phyloP scores from a whole-genome alignment of 495 filamentous ascomycete species.

The Hypoxylon intermedium region DNA sequence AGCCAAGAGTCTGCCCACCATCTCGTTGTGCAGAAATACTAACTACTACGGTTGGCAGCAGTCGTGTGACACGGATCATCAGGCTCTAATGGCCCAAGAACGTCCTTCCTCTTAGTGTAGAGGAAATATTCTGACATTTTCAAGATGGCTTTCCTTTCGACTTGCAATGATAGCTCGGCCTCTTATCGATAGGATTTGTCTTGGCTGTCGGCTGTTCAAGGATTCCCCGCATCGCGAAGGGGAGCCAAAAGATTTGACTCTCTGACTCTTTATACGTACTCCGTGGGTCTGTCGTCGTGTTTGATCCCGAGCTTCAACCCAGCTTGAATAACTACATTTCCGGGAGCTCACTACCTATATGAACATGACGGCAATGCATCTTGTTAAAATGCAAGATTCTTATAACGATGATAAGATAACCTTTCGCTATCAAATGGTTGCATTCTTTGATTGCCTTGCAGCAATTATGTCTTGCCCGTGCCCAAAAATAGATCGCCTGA shows the following conservation, averaged over 20 bases:
- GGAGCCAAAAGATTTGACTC: too few relatives aligned
- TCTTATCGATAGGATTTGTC: background rate
- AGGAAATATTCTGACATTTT: too few relatives aligned
- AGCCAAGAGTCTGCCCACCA: slow-evolving; percentile 29
- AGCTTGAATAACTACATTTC: background rate
- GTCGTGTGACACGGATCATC: slow-evolving; percentile 29
- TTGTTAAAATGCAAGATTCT: background rate
- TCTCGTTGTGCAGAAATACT: background rate
- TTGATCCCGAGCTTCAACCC: background rate
- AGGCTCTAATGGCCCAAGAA: too few relatives aligned
- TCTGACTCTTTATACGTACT: too few relatives aligned
- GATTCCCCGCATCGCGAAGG: slow-evolving; percentile 30
- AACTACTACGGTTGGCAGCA: background rate
- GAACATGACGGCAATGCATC: background rate
- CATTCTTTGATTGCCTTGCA: slow-evolving; percentile 20
- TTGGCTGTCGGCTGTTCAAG: slow-evolving; percentile 1
- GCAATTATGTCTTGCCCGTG: slow-evolving; percentile 18
- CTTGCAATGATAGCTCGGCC: too few relatives aligned
- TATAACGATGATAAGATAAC: slow-evolving; percentile 12
- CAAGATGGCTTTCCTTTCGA: too few relatives aligned
- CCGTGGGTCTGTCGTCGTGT: background rate
- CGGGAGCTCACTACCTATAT: too few relatives aligned
- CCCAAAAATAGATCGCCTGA: slow-evolving; percentile 33
- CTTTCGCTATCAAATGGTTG: slow-evolving; percentile 16
- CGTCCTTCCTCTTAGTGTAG: too few relatives aligned